These are phyloP conservation scores for Pichia scutulata DNA, from an alignment of 805 yeast species.

Conservation along the genomic window DNA sequence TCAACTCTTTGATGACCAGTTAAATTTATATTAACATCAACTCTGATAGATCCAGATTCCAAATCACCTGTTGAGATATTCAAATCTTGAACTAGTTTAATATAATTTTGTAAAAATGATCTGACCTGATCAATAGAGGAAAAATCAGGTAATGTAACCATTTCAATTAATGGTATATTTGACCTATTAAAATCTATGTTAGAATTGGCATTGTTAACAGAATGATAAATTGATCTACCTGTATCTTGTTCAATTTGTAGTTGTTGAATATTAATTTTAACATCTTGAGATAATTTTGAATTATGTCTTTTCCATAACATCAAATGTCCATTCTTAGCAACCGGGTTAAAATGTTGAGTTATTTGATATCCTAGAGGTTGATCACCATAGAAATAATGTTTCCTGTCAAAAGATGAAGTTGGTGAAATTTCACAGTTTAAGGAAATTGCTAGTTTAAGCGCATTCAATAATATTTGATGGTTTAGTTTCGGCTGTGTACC, in stretches of 20 bases:
- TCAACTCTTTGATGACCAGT: conserved; percentile 71
- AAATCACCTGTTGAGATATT: conserved; percentile 82
- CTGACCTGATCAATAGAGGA: conserved; percentile 57
- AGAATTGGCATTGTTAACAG: conserved; percentile 22
- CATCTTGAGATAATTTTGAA: conserved; percentile 32
- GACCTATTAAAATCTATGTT: conserved; percentile 77
- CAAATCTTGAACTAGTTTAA: conserved; percentile 57
- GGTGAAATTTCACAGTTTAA: conserved; percentile 50
- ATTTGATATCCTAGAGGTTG: conserved; percentile 96
- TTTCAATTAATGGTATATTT: conserved; percentile 79
- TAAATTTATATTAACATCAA: conserved; percentile 88
- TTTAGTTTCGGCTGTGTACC: conserved; percentile 87
- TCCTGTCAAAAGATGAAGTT: conserved; percentile 73
- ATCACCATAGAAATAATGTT: conserved; percentile 94
- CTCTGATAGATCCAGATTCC: conserved; percentile 92
- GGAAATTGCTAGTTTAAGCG: conserved; percentile 67
- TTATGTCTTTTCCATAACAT: conserved; percentile 45
- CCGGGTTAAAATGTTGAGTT: conserved; percentile 79
- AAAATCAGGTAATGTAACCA: conserved; percentile 89
- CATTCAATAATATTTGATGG: conserved; percentile 61
- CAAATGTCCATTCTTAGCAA: conserved; percentile 62
- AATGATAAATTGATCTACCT: conserved; percentile 62
- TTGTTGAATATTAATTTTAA: conserved; percentile 60
- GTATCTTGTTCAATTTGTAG: conserved; percentile 94
- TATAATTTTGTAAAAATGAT: conserved; percentile 75